Evolutionary conservation across 331 rosid species (phyloP).

Genomic region (Pyracantha coccinea): DNA sequence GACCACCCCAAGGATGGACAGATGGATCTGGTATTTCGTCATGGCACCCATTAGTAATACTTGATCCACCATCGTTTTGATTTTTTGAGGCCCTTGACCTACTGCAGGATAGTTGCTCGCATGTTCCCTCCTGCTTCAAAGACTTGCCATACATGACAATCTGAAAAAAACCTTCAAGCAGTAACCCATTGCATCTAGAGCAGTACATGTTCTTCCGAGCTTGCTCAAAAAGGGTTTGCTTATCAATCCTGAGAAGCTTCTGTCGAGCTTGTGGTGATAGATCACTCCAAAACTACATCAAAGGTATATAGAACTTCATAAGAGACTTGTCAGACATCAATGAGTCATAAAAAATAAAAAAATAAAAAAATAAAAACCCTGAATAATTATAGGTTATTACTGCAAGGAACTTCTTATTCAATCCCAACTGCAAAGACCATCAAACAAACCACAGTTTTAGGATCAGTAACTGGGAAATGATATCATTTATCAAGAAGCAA

Average conservation of each 20-base stretch:
- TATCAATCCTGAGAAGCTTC: conserved; percentile 87
- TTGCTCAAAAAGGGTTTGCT: conserved; percentile 93
- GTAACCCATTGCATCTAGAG: conserved; percentile 96
- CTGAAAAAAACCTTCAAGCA: conserved; percentile 96
- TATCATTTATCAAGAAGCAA: not conserved
- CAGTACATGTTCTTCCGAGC: conserved; percentile 99
- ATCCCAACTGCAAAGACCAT: not conserved
- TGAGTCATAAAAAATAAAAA: too few relatives aligned
- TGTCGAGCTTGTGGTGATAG: conserved; percentile 62
- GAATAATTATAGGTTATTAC: not conserved
- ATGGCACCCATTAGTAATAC: conserved; percentile 36
- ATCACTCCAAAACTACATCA: conserved; percentile 83
- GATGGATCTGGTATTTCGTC: conserved; percentile 94
- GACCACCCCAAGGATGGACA: conserved; percentile 97
- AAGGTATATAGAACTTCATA: conserved; percentile 14
- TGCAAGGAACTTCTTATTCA: not conserved
- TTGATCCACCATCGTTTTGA: conserved; percentile 48
- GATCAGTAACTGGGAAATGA: not conserved
- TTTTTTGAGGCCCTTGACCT: conserved; percentile 40
- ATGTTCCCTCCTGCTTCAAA: conserved; percentile 66
- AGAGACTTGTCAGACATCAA: conserved; percentile 8
- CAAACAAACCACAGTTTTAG: not conserved
- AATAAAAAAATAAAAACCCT: not conserved
- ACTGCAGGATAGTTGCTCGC: conserved; percentile 40
- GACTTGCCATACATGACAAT: conserved; percentile 94